These are phyloP conservation scores for Coniosporium apollinis DNA, from an alignment of 495 filamentous ascomycete species.

Conservation along the genomic window DNA sequence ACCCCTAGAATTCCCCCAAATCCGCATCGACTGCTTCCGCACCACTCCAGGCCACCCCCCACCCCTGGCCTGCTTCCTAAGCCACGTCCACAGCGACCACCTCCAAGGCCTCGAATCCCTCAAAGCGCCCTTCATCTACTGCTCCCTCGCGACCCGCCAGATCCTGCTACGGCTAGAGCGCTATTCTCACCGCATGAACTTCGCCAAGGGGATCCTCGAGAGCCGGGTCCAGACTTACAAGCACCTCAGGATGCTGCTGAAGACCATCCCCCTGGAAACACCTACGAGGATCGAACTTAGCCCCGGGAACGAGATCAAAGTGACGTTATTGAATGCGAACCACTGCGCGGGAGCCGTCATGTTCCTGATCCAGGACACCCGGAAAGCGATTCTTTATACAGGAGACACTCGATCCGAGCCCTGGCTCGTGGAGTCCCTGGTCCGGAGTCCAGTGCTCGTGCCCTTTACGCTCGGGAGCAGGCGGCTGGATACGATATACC, in stretches of 20 bases:
- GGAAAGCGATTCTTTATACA: slow-evolving; percentile 71
- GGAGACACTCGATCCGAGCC: slow-evolving; percentile 72
- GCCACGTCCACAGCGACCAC: slow-evolving; percentile 89
- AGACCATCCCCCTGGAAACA: slow-evolving; percentile 70
- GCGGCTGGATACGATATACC: slow-evolving; percentile 60
- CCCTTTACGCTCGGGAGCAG: slow-evolving; percentile 55
- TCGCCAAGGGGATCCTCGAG: slow-evolving; percentile 61
- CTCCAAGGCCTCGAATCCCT: slow-evolving; percentile 65
- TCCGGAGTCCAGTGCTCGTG: slow-evolving; percentile 53
- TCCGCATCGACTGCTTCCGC: slow-evolving; percentile 76
- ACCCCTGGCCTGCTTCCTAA: slow-evolving; percentile 76
- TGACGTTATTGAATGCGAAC: slow-evolving; percentile 83
- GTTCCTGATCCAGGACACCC: slow-evolving; percentile 72
- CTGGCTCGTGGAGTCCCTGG: slow-evolving; percentile 52
- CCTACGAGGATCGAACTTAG: slow-evolving; percentile 62
- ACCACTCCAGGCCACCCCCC: slow-evolving; percentile 33
- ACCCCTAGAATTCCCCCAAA: slow-evolving; percentile 47
- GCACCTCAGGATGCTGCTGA: slow-evolving; percentile 58
- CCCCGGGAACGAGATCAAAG: slow-evolving; percentile 47
- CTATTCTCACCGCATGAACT: slow-evolving; percentile 63
- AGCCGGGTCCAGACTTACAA: slow-evolving; percentile 49
- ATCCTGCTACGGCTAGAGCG: slow-evolving; percentile 57
- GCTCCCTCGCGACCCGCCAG: slow-evolving; percentile 63
- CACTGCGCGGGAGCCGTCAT: slow-evolving; percentile 86
- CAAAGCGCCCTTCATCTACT: slow-evolving; percentile 70